A percentile compares a stretch with the other conserved stretches of the same genome.
Conservation (phyloP, 352 stramenopile species). For the Globisporangium uncinulatum region DNA sequence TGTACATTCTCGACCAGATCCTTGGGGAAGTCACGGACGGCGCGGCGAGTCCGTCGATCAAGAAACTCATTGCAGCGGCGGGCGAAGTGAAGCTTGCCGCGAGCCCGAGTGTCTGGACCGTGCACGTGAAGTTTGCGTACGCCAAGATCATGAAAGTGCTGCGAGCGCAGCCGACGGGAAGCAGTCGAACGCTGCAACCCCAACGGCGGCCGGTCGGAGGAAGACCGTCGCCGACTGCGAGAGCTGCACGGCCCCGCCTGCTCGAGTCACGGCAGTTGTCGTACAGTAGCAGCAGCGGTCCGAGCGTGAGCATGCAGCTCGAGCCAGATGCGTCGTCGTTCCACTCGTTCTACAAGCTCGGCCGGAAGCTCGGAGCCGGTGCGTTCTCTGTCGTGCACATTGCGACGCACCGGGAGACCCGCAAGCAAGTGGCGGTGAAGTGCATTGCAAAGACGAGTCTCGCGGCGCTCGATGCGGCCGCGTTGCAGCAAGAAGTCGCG, state of each 20-base stretch:
- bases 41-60: constrained; percentile 51
- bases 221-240: constrained; percentile 12
- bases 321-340: constrained; percentile 33
- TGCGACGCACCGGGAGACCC: constrained; percentile 61
- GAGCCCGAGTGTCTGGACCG: constrained; percentile 54
- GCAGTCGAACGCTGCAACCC: constrained; percentile 7
- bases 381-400: constrained; percentile 88
- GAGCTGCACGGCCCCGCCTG: constrained; percentile 3
- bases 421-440: constrained; percentile 79
- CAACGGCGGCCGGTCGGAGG: constrained; percentile 9
- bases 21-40: constrained; percentile 71
- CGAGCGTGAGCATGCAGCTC: background rate
- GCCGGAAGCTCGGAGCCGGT: constrained; percentile 78
- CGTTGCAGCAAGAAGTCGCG: constrained; percentile 64
- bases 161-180: constrained; percentile 21
- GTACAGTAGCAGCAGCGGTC: constrained; percentile 4
- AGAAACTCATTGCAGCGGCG: constrained; percentile 65
- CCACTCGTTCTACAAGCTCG: constrained; percentile 75
- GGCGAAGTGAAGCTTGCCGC: constrained; percentile 71
- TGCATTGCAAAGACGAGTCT: constrained; percentile 63
- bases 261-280: constrained; percentile 35
- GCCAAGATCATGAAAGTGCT: constrained; percentile 75
- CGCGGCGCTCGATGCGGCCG: constrained; percentile 37
- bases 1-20: constrained; percentile 82
- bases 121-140: constrained; percentile 68